Evolutionary conservation across 225 moss, liverwort and hornwort species (phyloP).

Genomic region (Bryum argenteum): DNA sequence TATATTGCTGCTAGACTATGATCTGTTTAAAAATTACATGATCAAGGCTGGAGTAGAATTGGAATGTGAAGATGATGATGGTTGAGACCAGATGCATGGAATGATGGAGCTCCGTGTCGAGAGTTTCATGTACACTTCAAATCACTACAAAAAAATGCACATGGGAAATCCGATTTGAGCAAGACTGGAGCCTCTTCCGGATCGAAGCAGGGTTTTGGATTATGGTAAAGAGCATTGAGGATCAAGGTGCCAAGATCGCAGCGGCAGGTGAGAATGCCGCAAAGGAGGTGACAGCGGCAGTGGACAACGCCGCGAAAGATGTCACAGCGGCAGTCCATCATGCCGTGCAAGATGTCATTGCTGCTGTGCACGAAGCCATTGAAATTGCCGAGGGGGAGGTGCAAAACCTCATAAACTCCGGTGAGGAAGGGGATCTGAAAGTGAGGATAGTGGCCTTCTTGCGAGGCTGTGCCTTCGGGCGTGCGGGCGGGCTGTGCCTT

Average conservation of each 20-base stretch:
- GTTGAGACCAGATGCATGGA: no score
- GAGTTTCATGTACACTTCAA: constrained; percentile 9
- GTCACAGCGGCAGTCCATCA: constrained; percentile 13
- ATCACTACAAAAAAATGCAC: constrained; percentile 2
- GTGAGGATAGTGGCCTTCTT: constrained; percentile 21
- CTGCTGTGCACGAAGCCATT: neutral
- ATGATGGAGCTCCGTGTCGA: no score
- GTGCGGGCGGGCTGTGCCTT: no score
- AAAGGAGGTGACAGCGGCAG: constrained; percentile 21
- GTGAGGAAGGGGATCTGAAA: constrained; percentile 24
- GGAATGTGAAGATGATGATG: no score
- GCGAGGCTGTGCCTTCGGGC: no score
- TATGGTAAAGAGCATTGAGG: constrained; percentile 30
- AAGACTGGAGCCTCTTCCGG: neutral
- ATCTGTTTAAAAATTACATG: no score
- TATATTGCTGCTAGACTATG: no score
- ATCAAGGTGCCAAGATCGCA: constrained; percentile 19
- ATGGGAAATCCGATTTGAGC: neutral
- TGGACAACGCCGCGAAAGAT: constrained; percentile 4
- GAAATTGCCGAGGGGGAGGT: constrained; percentile 7
- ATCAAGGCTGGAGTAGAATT: no score
- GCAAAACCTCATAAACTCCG: constrained; percentile 18
- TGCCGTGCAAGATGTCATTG: constrained; percentile 19
- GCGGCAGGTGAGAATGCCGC: constrained; percentile 24
- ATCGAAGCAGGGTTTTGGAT: neutral